Evolutionary conservation across 2,329 filamentous ascomycete species (phyloP), one percentile per base, ranked within the genome.

Genomic region (Gliomastix tumulicola): DNA sequence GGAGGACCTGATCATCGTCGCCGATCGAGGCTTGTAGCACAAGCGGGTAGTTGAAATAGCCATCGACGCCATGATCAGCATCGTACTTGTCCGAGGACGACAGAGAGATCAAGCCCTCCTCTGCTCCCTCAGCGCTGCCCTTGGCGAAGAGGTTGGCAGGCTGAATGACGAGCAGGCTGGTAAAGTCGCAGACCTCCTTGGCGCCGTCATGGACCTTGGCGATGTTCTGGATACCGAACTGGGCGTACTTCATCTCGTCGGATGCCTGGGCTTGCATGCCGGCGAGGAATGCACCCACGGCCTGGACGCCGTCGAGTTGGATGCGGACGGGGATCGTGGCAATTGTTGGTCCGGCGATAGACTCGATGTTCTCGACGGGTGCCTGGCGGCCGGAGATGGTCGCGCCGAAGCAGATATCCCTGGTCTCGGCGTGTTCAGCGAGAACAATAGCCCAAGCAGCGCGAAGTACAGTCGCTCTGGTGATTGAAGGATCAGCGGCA

Each of bases 401-500:
- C 5, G 42, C 39, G 4, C 49, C 49, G 25, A 49, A 53, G 5
- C 38, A 30, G 13, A 50, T 37, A 19, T 42, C 43, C 15, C 39
- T 39, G 3, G 40, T 45, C 25, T 42, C 44, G 15, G 44, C 40
- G 17, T 47, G 36, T 15, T 20, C 27, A 8, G 27, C 27, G 20
- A 37, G 16, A 11, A 37, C 21, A 16, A 37, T 18, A 1, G 49
- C 54, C 54, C 54, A 57, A 3, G 54, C 54, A 1, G 51, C 50
- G 5, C 48, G 46, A 5, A 56, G 27, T 9, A 52, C 17, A 2
- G 47, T 45, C 6, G 49, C 43, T 2, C 37, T 41, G 8, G 44
- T 50, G 11, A 45, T 28, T 3, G 25, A 22, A 18, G 11, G n/a
- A 12, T 42, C 35, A 32, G 40, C 41, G 9, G 44, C 17, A 9